Percentiles rank a stretch among this genome's conserved stretches.
These are phyloP conservation scores for Entomophthora muscae DNA, from an alignment of 371 early-diverging fungal genomes.

Conservation along the genomic window DNA sequence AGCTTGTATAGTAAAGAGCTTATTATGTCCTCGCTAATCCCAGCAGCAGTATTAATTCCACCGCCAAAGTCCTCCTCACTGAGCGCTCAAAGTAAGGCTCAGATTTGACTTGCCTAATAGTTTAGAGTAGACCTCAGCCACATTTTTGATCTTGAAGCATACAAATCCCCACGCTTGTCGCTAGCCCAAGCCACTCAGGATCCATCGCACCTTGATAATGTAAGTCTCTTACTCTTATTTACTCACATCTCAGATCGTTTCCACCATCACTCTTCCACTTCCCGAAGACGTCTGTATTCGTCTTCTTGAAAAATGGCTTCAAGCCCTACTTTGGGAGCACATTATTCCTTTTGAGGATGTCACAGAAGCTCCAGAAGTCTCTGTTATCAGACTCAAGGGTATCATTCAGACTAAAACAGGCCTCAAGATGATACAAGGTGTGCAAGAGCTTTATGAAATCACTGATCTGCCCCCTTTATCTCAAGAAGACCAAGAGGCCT, in stretches of 20 bases:
- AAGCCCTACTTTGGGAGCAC: constrained; percentile 75
- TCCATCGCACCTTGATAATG: constrained; percentile 19
- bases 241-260: constrained; percentile 5
- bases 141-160: neutral
- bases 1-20: constrained; percentile 24
- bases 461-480: constrained; percentile 20
- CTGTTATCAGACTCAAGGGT: constrained; percentile 67
- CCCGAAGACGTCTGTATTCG: constrained; percentile 12
- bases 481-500: constrained; percentile 11
- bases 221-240: constrained; percentile 13
- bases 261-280: constrained; percentile 1
- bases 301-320: constrained; percentile 72
- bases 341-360: constrained; percentile 20
- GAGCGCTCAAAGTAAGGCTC: constrained; percentile 12
- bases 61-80: constrained; percentile 12
- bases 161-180: neutral
- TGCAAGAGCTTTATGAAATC: constrained; percentile 81
- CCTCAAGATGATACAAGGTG: constrained; percentile 62
- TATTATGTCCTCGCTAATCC: constrained; percentile 14
- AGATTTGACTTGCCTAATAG: neutral
- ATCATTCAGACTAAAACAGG: constrained; percentile 30
- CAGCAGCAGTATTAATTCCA: constrained; percentile 14
- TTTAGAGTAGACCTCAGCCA: neutral
- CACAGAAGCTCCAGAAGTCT: constrained; percentile 8
- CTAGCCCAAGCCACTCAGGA: constrained; percentile 9